Evolutionary conservation across 768 basidiomycete species (phyloP), one percentile per base, ranked within the genome.

Genomic region (Rhizopogon roseolus): DNA sequence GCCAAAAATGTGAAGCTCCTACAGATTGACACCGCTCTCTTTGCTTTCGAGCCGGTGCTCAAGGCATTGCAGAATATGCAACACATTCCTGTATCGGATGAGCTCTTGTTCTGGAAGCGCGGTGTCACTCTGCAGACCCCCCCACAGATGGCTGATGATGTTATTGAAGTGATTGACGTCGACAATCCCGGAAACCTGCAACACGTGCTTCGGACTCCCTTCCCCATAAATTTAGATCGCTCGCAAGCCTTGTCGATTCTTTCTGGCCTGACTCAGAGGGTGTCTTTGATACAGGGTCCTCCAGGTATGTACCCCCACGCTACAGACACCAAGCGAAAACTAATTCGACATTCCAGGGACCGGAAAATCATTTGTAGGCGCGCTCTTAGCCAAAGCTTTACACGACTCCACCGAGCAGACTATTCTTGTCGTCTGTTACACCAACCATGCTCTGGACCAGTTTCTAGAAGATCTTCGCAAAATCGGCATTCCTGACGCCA

Each of bases 381-480:
- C 81, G 0, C 67, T 85, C 0, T 62, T 84, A 4, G 81, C 81
- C 0, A 85, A 84, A 54, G 64, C 73, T 13, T 61, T 84, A 5
- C 76, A 83, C 52, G 72, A 78, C n/a, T 64, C 62, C 49, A 76
- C 76, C 0, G n/a, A 55, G 0, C 65, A 70, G 37, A 78, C 62
- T 0, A 83, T 86, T 29, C 73, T 85, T 10, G 81, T 85, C 7
- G 78, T 82, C 36, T 84, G 82, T 60, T 85, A 78, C 54, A 86
- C 83, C 0, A 86, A 86, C 54, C 84, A 86, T 55, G 84, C 84
- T 0, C 73, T 86, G 0, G 84, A 85, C 59, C 78, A 84, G 49
- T 80, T 86, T 46, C 69, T 86, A 13, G 76, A 79, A 38, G 76
- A 80, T 54, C 72, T 86, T 5, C 63, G 84, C 9, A 72, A 79